Percentiles rank a stretch among this genome's conserved stretches.
phyloP scores from a whole-genome alignment of 495 filamentous ascomycete genomes.

The Darksidea phi region DNA sequence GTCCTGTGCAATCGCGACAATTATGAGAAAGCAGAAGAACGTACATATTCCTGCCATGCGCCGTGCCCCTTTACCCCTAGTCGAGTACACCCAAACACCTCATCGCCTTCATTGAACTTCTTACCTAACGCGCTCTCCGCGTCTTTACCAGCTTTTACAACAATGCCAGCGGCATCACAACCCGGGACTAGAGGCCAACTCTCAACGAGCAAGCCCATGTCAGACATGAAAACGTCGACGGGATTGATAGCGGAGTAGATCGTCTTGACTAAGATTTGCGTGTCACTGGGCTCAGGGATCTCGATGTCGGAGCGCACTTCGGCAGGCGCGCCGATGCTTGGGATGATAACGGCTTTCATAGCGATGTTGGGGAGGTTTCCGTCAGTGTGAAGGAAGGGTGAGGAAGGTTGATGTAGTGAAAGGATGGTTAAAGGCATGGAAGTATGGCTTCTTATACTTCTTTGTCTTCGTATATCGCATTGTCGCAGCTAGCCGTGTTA shows the following conservation, averaged over 20 bases:
- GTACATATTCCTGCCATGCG: constrained; percentile 49
- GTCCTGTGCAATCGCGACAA: not conserved
- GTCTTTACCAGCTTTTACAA: constrained; percentile 21
- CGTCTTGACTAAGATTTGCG: constrained; percentile 23
- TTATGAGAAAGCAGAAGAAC: not conserved
- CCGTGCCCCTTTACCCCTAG: constrained; percentile 44
- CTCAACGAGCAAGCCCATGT: constrained; percentile 14
- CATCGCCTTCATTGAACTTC: constrained; percentile 23
- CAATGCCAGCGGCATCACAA: constrained; percentile 27
- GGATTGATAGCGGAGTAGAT: constrained; percentile 24
- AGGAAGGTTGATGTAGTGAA: not conserved
- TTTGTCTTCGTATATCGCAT: no score
- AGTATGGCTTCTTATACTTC: no score
- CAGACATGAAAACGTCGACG: constrained; percentile 17
- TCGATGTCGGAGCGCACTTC: constrained; percentile 19
- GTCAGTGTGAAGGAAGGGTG: not conserved
- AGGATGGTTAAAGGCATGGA: not conserved
- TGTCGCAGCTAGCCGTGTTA: no score
- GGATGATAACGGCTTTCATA: constrained; percentile 17
- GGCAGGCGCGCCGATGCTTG: not conserved
- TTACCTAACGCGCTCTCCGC: constrained; percentile 11
- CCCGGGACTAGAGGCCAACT: constrained; percentile 28
- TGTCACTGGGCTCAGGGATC: constrained; percentile 19
- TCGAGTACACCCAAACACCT: constrained; percentile 47
- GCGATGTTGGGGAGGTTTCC: not conserved